A percentile compares a stretch with the other conserved stretches of the same genome.
These are phyloP conservation scores for Angophora floribunda DNA, from an alignment of 345 rosid genomes.

Conservation along the genomic window DNA sequence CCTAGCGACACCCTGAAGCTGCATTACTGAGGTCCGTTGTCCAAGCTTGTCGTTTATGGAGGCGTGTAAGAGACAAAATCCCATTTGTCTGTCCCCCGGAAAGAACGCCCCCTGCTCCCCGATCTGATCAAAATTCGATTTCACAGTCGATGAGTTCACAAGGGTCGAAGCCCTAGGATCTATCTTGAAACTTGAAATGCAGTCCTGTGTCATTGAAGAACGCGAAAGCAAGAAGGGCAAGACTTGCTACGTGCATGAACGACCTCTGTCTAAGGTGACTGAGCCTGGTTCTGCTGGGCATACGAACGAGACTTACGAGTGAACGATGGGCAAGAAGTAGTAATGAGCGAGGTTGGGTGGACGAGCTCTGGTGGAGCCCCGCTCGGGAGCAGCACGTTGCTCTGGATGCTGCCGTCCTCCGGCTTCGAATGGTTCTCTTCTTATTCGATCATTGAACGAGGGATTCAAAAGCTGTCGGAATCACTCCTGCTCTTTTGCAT, in stretches of 20 bases:
- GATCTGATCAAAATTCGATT: neutral
- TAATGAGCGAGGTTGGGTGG: conserved; percentile 2
- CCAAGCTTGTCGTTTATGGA: neutral
- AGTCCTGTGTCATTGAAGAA: neutral
- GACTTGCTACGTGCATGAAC: neutral
- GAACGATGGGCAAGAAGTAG: neutral
- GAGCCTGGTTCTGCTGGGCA: neutral
- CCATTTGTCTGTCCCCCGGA: neutral
- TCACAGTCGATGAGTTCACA: neutral
- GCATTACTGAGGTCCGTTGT: neutral
- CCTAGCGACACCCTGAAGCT: neutral
- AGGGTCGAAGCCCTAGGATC: neutral
- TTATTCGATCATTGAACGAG: neutral
- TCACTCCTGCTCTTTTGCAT: neutral
- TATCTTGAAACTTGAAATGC: neutral
- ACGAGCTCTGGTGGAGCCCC: conserved; percentile 25
- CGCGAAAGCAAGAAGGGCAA: neutral
- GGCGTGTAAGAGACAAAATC: neutral
- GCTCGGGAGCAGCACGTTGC: conserved; percentile 35
- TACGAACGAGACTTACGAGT: neutral
- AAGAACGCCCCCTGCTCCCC: neutral
- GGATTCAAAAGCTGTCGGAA: neutral
- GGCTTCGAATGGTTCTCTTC: conserved; percentile 60
- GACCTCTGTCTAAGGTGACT: neutral
- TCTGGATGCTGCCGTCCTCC: conserved; percentile 37